phyloP scores from a whole-genome alignment of 495 filamentous ascomycete genomes.

The Podospora bellae-mahoneyi region DNA sequence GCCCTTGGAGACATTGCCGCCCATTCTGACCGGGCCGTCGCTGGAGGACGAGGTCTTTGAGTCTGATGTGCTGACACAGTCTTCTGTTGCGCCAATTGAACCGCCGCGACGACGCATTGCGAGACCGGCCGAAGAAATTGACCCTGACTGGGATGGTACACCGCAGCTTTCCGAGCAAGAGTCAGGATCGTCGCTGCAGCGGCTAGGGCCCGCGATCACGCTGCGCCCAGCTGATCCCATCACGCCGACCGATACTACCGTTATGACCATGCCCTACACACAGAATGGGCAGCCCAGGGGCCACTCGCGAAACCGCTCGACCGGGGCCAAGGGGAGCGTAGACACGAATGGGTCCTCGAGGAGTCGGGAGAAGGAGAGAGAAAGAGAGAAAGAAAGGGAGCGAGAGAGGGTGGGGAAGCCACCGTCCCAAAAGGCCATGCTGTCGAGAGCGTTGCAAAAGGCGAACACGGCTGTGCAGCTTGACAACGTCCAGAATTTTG shows the following conservation, averaged over 20 bases:
- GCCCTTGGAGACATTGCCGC: conserved; percentile 34
- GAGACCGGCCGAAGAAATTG: conserved; percentile 19
- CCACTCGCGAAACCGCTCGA: conserved; percentile 50
- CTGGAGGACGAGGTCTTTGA: conserved; percentile 34
- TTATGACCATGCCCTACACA: conserved; percentile 32
- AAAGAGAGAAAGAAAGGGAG: conserved; percentile 11
- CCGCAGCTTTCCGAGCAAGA: conserved; percentile 19
- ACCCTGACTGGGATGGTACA: conserved; percentile 29
- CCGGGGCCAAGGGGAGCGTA: conserved; percentile 40
- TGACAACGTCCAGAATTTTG: conserved; percentile 91
- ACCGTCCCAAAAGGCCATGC: conserved; percentile 80
- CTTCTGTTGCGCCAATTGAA: conserved; percentile 12
- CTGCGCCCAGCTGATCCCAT: conserved; percentile 16
- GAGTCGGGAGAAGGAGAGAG: conserved; percentile 24
- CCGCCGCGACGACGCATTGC: conserved; percentile 6
- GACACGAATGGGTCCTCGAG: conserved; percentile 37
- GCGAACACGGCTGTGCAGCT: conserved; percentile 92
- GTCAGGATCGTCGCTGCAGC: conserved; percentile 21
- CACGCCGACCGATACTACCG: conserved; percentile 8
- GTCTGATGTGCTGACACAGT: conserved; percentile 23
- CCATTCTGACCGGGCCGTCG: conserved; percentile 40
- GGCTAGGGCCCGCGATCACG: conserved; percentile 13
- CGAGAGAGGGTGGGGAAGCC: conserved; percentile 34
- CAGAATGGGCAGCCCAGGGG: conserved; percentile 38
- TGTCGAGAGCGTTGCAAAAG: conserved; percentile 88